Evolutionary conservation across 768 basidiomycete species (phyloP).

Genomic region (Leccinum subtestaceum): DNA sequence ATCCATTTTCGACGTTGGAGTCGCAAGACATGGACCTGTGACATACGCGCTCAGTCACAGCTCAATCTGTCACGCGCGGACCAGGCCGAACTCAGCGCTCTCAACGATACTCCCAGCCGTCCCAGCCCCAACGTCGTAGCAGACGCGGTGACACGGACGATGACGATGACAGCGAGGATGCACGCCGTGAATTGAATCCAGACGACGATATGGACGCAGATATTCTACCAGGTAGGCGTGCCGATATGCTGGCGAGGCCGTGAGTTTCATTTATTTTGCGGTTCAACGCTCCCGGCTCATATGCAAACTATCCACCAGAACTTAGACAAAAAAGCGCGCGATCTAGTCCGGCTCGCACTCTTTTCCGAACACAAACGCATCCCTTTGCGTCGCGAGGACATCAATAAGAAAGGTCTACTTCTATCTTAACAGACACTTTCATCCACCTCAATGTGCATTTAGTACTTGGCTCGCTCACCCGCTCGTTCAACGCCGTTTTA

Average conservation of each 20-base stretch:
- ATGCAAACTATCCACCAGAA: conserved; percentile 44
- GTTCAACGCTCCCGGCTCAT: background rate
- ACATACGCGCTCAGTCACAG: too few relatives aligned
- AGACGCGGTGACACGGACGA: conserved; percentile 28
- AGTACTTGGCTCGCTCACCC: too few relatives aligned
- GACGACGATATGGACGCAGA: conserved; percentile 34
- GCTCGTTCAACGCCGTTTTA: too few relatives aligned
- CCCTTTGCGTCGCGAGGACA: too few relatives aligned
- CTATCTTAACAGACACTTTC: too few relatives aligned
- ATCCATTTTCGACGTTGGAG: too few relatives aligned
- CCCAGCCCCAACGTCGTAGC: conserved; percentile 29
- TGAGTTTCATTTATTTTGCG: background rate
- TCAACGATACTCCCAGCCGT: conserved; percentile 29
- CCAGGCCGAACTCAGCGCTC: conserved; percentile 33
- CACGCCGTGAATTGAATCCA: conserved; percentile 16
- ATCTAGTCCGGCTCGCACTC: too few relatives aligned
- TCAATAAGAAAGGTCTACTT: too few relatives aligned
- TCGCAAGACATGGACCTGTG: too few relatives aligned
- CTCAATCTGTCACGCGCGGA: conserved; percentile 14
- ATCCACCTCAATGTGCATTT: too few relatives aligned
- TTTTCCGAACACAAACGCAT: too few relatives aligned
- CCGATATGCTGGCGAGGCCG: conserved; percentile 18
- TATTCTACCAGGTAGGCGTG: conserved; percentile 28
- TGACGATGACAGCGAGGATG: conserved; percentile 36
- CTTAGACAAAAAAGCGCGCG: conserved; percentile 36